A percentile compares a stretch with the other conserved stretches of the same genome.
These are phyloP conservation scores for Pseudonectria buxi DNA, from an alignment of 2,329 filamentous ascomycete species.

Conservation along the genomic window DNA sequence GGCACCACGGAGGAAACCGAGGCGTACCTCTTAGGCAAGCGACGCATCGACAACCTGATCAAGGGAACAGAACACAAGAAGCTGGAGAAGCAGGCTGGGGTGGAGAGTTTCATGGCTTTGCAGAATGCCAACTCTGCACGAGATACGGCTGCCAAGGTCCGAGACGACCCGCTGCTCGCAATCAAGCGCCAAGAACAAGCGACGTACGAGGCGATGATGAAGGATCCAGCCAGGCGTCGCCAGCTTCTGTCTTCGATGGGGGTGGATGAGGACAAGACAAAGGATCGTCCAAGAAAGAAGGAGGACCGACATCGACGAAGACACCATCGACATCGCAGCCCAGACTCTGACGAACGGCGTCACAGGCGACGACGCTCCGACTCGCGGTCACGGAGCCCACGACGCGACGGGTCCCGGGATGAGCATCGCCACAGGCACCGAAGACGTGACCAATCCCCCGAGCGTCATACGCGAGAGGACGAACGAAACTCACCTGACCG, in stretches of 20 bases:
- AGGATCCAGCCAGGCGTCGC: constrained; percentile 60
- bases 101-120: constrained; percentile 53
- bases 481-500: not conserved
- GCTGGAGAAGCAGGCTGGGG: constrained; percentile 65
- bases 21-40: constrained; percentile 85
- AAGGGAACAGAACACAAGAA: constrained; percentile 75
- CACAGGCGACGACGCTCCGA: constrained; percentile 38
- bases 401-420: constrained; percentile 24
- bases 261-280: constrained; percentile 42
- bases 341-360: constrained; percentile 31
- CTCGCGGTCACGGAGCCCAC: constrained; percentile 40
- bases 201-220: constrained; percentile 73
- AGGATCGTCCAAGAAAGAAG: constrained; percentile 27
- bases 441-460: constrained; percentile 19
- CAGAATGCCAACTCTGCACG: constrained; percentile 66
- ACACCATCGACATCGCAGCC: constrained; percentile 38
- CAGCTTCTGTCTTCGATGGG: constrained; percentile 62
- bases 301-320: constrained; percentile 34
- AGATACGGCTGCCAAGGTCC: constrained; percentile 79
- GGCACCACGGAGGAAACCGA: constrained; percentile 85
- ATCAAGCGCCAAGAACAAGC: constrained; percentile 91
- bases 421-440: constrained; percentile 18
- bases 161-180: constrained; percentile 83
- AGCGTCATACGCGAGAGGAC: constrained; percentile 11
- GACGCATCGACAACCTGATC: constrained; percentile 76